phyloP scores from a whole-genome alignment of 805 yeast genomes.

The Wickerhamomyces hampshirensis region DNA sequence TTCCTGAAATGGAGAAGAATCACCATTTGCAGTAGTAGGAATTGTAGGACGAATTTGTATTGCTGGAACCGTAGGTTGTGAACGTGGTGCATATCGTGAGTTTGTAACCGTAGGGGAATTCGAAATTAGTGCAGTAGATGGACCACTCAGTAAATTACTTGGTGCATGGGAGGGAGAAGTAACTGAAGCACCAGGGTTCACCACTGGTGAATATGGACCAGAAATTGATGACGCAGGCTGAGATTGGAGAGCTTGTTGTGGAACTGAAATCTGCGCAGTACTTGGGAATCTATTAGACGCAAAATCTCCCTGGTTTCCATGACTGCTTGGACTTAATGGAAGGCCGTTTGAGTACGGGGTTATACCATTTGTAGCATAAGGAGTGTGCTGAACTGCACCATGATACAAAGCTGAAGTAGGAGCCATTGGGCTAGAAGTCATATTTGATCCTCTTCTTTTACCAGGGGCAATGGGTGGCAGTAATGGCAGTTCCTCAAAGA shows the following conservation, averaged over 20 bases:
- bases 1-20: too few relatives aligned
- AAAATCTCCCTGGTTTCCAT: too few relatives aligned
- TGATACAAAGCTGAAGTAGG: slow-evolving; percentile 6
- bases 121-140: neutral
- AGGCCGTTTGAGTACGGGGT: neutral
- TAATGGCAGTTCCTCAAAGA: slow-evolving; percentile 58
- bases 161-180: slow-evolving; percentile 7
- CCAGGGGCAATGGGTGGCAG: slow-evolving; percentile 21
- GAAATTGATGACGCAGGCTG: too few relatives aligned
- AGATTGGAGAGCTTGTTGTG: too few relatives aligned
- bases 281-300: too few relatives aligned
- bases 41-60: neutral
- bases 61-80: neutral
- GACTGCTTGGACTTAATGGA: slow-evolving; percentile 2
- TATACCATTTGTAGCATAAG: slow-evolving; percentile 11
- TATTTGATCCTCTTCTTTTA: slow-evolving; percentile 6
- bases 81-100: neutral
- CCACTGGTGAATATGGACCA: too few relatives aligned
- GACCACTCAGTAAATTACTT: neutral
- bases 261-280: too few relatives aligned
- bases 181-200: too few relatives aligned
- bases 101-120: neutral
- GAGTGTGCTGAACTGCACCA: neutral
- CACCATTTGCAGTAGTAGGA: too few relatives aligned
- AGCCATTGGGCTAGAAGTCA: slow-evolving; percentile 7